A percentile compares a stretch with the other conserved stretches of the same genome.
phyloP scores from a whole-genome alignment of 2,329 filamentous ascomycete species.

The Aschersonia sp. region DNA sequence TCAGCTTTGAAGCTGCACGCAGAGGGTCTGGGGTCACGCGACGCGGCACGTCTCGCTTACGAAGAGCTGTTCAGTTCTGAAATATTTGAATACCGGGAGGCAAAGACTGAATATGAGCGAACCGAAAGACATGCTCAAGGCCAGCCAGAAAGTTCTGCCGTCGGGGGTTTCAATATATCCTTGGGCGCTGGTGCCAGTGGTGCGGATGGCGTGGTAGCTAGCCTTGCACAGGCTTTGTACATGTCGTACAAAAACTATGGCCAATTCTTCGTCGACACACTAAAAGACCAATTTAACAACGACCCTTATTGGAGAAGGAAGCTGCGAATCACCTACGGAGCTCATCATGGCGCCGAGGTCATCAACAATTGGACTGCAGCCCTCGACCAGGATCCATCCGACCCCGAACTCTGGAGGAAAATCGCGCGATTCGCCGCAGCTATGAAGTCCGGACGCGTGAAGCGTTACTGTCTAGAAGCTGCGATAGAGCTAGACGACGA shows the following conservation, averaged over 20 bases:
- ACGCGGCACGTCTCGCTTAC: conserved; percentile 70
- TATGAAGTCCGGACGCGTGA: conserved; percentile 40
- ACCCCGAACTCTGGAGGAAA: conserved; percentile 51
- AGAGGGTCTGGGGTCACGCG: conserved; percentile 63
- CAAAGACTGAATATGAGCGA: conserved; percentile 69
- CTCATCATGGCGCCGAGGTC: conserved; percentile 26
- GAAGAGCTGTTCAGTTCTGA: conserved; percentile 76
- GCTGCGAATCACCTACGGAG: conserved; percentile 12
- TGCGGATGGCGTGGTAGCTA: conserved; percentile 63
- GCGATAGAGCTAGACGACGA: conserved; percentile 55
- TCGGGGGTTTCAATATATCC: conserved; percentile 33
- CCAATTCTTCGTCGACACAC: conserved; percentile 69
- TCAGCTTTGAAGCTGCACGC: conserved; percentile 82
- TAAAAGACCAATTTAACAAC: conserved; percentile 20
- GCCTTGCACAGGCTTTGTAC: conserved; percentile 78
- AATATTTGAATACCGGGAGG: conserved; percentile 86
- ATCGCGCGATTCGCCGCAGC: conserved; percentile 43
- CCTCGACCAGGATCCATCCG: conserved; percentile 50
- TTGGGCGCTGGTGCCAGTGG: conserved; percentile 45
- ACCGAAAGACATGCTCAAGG: conserved; percentile 42
- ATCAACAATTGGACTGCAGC: conserved; percentile 43
- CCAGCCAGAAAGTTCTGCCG: conserved; percentile 21
- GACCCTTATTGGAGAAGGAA: conserved; percentile 34
- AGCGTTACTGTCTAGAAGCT: conserved; percentile 49
- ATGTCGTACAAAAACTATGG: conserved; percentile 92